Evolutionary conservation across 805 yeast species (phyloP).

Genomic region (Lipomyces yamadae): DNA sequence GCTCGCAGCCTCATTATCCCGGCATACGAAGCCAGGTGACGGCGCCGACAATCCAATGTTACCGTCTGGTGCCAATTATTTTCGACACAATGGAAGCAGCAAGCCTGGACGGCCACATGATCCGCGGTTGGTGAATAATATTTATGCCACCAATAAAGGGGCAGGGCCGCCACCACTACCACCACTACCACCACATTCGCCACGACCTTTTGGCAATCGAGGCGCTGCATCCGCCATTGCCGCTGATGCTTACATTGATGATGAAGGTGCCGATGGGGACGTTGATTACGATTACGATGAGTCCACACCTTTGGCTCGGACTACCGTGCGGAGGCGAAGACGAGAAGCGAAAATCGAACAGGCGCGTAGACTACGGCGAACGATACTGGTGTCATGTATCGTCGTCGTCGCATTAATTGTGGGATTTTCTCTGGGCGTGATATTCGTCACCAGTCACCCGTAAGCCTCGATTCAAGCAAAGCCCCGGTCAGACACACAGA

Average conservation of each 20-base stretch:
- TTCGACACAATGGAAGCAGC: constrained; percentile 4
- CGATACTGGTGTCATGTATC: constrained; percentile 17
- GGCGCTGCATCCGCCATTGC: constrained; percentile 51
- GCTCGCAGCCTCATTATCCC: background rate
- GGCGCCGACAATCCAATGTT: constrained; percentile 9
- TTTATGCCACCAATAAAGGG: constrained; percentile 19
- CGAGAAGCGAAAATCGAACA: background rate
- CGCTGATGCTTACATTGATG: constrained; percentile 48
- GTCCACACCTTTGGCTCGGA: constrained; percentile 41
- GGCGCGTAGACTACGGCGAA: constrained; percentile 18
- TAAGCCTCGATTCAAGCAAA: background rate
- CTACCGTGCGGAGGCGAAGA: background rate
- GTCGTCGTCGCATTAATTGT: constrained; percentile 27
- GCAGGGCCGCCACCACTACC: constrained; percentile 9
- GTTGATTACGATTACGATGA: constrained; percentile 49
- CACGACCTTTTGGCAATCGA: constrained; percentile 54
- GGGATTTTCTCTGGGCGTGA: constrained; percentile 34
- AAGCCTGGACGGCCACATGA: constrained; percentile 12
- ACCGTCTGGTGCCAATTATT: constrained; percentile 14
- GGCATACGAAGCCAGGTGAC: constrained; percentile 6
- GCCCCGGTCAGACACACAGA: background rate
- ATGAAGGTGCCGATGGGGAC: constrained; percentile 53
- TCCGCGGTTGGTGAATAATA: constrained; percentile 47
- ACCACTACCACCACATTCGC: constrained; percentile 11
- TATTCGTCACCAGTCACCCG: constrained; percentile 25